Evolutionary conservation across 495 filamentous ascomycete species (phyloP).

Genomic region (Aeminium ludgeri): DNA sequence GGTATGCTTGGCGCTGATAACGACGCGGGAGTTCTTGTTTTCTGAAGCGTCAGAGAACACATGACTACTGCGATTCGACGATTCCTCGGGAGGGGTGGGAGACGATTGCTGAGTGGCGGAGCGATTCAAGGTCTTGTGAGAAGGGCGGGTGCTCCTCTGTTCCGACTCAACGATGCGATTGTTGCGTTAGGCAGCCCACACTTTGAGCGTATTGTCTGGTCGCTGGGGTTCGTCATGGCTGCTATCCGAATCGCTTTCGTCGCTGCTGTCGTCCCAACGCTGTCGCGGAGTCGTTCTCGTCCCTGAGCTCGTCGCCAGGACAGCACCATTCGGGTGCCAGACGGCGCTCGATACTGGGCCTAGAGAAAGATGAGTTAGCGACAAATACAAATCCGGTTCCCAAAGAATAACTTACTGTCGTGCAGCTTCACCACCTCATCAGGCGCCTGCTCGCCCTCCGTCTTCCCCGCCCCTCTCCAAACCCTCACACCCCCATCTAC

Average conservation of each 20-base stretch:
- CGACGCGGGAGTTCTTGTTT: too few species aligned
- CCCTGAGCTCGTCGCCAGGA: conserved; percentile 58
- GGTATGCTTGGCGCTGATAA: too few species aligned
- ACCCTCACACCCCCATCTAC: conserved; percentile 59
- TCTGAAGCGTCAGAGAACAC: too few species aligned
- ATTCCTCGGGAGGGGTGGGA: too few species aligned
- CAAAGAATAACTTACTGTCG: conserved; percentile 15
- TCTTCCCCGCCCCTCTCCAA: conserved; percentile 40
- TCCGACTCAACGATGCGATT: too few species aligned
- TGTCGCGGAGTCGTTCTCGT: conserved; percentile 28
- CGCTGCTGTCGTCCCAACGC: conserved; percentile 16
- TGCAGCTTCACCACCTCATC: conserved; percentile 22
- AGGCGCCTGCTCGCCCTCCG: conserved; percentile 28
- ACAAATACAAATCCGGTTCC: background rate
- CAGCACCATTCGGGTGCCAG: conserved; percentile 48
- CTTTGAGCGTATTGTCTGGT: background rate
- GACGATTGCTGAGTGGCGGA: too few species aligned
- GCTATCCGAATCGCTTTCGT: background rate
- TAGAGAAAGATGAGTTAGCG: conserved; percentile 6
- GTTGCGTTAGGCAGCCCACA: too few species aligned
- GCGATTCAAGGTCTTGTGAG: too few species aligned
- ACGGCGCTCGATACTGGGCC: conserved; percentile 45
- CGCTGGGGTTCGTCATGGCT: background rate
- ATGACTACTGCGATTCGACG: too few species aligned
- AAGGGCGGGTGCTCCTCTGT: too few species aligned